Base-by-base conservation (phyloP, 495 filamentous ascomycete species). In the Hypoxylon subgilvum region DNA sequence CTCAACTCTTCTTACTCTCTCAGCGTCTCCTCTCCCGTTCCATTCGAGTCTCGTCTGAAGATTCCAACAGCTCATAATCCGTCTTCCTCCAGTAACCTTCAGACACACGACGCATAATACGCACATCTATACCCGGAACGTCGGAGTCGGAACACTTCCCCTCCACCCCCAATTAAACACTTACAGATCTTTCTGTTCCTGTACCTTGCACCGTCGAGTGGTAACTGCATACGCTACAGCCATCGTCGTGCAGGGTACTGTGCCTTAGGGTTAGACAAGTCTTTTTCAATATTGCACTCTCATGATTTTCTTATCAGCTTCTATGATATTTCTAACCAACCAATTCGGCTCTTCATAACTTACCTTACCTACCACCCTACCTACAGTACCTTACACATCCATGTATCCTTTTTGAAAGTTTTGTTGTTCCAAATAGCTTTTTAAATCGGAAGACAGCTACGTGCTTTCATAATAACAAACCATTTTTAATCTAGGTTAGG, bases 401-500 rank as follows among this genome's bases (percentile, higher is more conserved):
- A n/a, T 44, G n/a, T 44, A n/a, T 4, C 17, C 23, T 16, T 45
- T 31, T 31, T 19, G 21, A n/a, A n/a, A n/a, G n/a, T n/a, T n/a
- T n/a, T n/a, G n/a, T n/a, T 27, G 23, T 27, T 8, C 8, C 23
- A 27, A 4, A 27, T 27, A 27, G 23, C 23, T n/a, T n/a, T n/a
- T n/a, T n/a, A n/a, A n/a, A n/a, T 34, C 42, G 18, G 30, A 28
- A 36, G 28, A 49, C 18, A 44, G 43, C 48, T 57, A 63, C 47
- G 53, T 64, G 49, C 61, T 51, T 22, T 35, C 44, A 63, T 63
- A 58, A 46, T 64, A 64, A 64, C 61, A 64, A 53, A 54, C 31
- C 54, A 52, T 53, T 53, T n/a, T n/a, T n/a, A n/a, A 22, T 41
- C 25, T 43, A 50, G 32, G 31, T 27, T 27, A 45, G 46, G 54